Percentiles rank a stretch among this genome's conserved stretches.
phyloP scores from a whole-genome alignment of 108 stramenopile species.

The Cyclotella distinguenda region DNA sequence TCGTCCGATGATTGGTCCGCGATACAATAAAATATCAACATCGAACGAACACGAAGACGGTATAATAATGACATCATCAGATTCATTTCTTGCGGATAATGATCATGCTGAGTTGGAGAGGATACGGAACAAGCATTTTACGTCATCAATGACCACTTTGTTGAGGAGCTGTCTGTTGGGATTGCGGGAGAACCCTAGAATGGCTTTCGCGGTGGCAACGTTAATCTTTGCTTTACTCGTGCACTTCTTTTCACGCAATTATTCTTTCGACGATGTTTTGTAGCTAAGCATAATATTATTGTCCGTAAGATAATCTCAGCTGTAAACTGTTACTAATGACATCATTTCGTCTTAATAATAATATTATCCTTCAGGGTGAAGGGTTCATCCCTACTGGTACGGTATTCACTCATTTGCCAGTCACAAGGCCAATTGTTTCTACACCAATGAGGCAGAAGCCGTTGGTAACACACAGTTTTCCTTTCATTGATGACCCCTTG shows the following conservation, averaged over 20 bases:
- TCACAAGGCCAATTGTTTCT: constrained; percentile 95
- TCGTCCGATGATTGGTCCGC: constrained; percentile 32
- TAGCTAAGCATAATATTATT: neutral
- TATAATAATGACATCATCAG: constrained; percentile 31
- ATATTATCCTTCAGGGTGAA: no score
- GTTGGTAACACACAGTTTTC: constrained; percentile 86
- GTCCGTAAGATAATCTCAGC: neutral
- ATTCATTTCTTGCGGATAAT: constrained; percentile 29
- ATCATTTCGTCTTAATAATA: no score
- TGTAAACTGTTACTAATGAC: no score
- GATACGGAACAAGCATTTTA: constrained; percentile 19
- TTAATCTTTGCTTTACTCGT: constrained; percentile 30
- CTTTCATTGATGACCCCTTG: constrained; percentile 58
- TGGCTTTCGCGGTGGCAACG: constrained; percentile 27
- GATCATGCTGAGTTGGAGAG: constrained; percentile 35
- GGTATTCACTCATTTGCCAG: constrained; percentile 65
- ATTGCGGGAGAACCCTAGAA: constrained; percentile 25
- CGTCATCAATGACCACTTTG: constrained; percentile 7
- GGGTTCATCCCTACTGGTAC: no score
- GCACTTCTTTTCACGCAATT: constrained; percentile 27
- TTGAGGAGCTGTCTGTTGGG: constrained; percentile 5
- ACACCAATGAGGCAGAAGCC: constrained; percentile 87
- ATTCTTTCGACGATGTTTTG: constrained; percentile 35
- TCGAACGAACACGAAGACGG: constrained; percentile 18
- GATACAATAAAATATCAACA: constrained; percentile 1